phyloP scores from a whole-genome alignment of 768 basidiomycete species.

The Naganishia antarctica region DNA sequence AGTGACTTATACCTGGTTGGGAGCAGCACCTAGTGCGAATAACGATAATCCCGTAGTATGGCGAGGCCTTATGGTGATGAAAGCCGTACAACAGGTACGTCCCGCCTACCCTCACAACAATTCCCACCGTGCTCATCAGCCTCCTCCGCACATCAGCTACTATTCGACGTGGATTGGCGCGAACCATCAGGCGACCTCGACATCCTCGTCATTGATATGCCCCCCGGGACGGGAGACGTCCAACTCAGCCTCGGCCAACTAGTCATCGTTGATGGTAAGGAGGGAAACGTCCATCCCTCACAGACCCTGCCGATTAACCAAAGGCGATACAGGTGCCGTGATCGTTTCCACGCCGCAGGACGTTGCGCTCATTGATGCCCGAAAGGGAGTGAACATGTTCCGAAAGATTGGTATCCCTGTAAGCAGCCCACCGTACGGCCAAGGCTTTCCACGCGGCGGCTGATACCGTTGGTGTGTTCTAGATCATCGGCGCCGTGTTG shows the following conservation, averaged over 20 bases:
- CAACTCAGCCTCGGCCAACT: conserved; percentile 85
- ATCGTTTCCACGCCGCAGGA: conserved; percentile 96
- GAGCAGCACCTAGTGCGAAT: conserved; percentile 52
- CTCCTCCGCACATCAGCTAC: conserved; percentile 49
- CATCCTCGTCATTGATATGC: conserved; percentile 87
- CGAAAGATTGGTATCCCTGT: conserved; percentile 82
- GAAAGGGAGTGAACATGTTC: conserved; percentile 90
- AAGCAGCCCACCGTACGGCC: conserved; percentile 37
- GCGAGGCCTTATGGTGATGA: conserved; percentile 97
- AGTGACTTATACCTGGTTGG: no score
- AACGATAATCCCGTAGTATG: conserved; percentile 80
- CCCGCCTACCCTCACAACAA: no score
- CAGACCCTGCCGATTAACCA: no score
- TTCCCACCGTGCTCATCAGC: no score
- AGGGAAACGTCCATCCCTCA: no score
- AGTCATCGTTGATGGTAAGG: conserved; percentile 72
- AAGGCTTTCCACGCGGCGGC: not conserved
- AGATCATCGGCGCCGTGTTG: conserved; percentile 82
- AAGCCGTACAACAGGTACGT: conserved; percentile 78
- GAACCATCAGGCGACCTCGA: conserved; percentile 58
- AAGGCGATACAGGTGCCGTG: conserved; percentile 80
- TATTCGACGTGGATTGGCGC: conserved; percentile 92
- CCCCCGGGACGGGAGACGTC: conserved; percentile 95
- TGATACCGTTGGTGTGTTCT: not conserved
- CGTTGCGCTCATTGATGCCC: conserved; percentile 81